Evolutionary conservation across 345 rosid species (phyloP).

Genomic region (Hypericum perforatum): DNA sequence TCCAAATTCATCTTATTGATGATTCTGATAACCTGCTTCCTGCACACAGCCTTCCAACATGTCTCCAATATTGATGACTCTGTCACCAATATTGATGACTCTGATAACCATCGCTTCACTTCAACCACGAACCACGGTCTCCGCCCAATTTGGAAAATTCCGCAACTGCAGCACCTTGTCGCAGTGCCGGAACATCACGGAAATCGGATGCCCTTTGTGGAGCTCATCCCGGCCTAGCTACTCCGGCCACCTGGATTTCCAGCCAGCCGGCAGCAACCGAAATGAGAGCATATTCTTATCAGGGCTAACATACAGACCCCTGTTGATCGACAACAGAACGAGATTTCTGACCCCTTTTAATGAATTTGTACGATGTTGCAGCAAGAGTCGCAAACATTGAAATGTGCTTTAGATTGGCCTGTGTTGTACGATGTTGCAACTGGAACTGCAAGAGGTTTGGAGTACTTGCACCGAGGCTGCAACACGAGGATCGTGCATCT

Average conservation of each 20-base stretch:
- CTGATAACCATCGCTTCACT: too few species aligned
- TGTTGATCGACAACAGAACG: constrained; percentile 18
- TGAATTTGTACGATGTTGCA: background rate
- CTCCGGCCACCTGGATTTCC: constrained; percentile 2
- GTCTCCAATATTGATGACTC: too few species aligned
- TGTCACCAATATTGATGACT: too few species aligned
- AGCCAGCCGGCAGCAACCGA: background rate
- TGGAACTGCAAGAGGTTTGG: constrained; percentile 13
- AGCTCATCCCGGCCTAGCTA: constrained; percentile 8
- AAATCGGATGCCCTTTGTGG: constrained; percentile 29
- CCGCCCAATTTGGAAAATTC: too few species aligned
- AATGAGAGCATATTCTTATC: background rate
- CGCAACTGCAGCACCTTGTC: too few species aligned
- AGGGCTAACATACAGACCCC: too few species aligned
- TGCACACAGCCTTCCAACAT: too few species aligned
- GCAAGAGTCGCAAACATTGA: too few species aligned
- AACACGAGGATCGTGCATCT: constrained; percentile 19
- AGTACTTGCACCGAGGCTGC: constrained; percentile 16
- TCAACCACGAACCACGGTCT: too few species aligned
- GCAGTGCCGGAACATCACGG: constrained; percentile 18
- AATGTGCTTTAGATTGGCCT: too few species aligned
- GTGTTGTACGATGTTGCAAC: constrained; percentile 1
- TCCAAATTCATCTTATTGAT: too few species aligned
- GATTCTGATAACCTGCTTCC: too few species aligned
- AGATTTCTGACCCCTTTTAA: constrained; percentile 16